phyloP scores from a whole-genome alignment of 148 eudicot genomes.

The Talinum fruticosum region DNA sequence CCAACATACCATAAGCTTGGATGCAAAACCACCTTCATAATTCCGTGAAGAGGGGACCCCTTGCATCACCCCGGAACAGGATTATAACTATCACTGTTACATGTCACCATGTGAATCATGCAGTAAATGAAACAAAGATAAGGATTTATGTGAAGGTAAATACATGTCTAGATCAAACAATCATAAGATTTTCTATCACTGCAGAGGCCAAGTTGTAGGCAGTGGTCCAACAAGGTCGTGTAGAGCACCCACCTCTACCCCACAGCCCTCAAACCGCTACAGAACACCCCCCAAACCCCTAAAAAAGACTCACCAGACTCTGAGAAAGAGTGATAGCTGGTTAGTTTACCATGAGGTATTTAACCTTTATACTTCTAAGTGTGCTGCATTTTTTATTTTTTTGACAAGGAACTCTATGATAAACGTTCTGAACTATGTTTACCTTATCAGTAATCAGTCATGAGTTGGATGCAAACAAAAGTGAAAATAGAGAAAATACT shows the following conservation, averaged over 20 bases:
- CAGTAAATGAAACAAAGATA: neutral
- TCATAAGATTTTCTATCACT: neutral
- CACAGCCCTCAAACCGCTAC: neutral
- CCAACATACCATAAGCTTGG: conserved; percentile 78
- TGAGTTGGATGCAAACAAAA: neutral
- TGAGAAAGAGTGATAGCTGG: neutral
- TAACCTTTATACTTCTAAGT: too few species aligned
- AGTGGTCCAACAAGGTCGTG: neutral
- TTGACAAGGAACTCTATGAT: too few species aligned
- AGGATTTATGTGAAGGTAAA: neutral
- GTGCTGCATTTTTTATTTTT: too few species aligned
- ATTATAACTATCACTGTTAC: conserved; percentile 73
- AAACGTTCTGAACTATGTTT: neutral
- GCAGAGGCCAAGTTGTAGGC: neutral
- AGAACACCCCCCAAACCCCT: neutral
- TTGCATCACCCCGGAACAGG: conserved; percentile 96
- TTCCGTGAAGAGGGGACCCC: conserved; percentile 87
- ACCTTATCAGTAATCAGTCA: neutral
- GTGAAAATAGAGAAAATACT: neutral
- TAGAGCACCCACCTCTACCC: neutral
- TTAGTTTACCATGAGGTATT: neutral
- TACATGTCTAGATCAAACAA: neutral
- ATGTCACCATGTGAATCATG: conserved; percentile 15
- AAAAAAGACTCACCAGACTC: neutral
- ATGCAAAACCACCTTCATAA: conserved; percentile 81